Percentiles rank a stretch among this genome's conserved stretches.
Evolutionary conservation across 2,329 filamentous ascomycete species (phyloP).

Genomic region (Sphaerulina musiva): DNA sequence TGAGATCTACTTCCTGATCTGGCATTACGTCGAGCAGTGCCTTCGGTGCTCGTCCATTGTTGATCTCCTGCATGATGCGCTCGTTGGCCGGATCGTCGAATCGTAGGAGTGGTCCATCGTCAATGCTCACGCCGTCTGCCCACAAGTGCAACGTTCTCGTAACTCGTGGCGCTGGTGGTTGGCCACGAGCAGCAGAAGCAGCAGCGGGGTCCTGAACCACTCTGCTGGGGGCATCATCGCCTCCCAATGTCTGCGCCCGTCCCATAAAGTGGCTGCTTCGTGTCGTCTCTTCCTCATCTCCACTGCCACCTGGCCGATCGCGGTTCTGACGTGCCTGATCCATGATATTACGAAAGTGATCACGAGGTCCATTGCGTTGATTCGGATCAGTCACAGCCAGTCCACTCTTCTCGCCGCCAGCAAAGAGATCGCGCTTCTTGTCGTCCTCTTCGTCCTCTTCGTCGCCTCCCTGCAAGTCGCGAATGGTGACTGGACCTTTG

Average conservation of each 20-base stretch:
- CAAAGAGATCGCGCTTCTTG: slow-evolving; percentile 63
- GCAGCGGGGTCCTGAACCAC: slow-evolving; percentile 56
- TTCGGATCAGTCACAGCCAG: slow-evolving; percentile 60
- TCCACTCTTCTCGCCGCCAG: slow-evolving; percentile 80
- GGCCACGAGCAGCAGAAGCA: slow-evolving; percentile 34
- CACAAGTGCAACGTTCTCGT: slow-evolving; percentile 70
- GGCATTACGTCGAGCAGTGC: slow-evolving; percentile 70
- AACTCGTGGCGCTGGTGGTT: slow-evolving; percentile 43
- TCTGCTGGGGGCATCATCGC: slow-evolving; percentile 66
- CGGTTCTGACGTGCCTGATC: slow-evolving; percentile 50
- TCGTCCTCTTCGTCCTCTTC: slow-evolving; percentile 58
- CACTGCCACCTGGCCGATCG: slow-evolving; percentile 47
- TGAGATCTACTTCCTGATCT: slow-evolving; percentile 71
- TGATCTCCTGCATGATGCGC: slow-evolving; percentile 66
- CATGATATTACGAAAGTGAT: slow-evolving; percentile 47
- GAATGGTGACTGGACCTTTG: slow-evolving; percentile 39
- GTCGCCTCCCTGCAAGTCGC: slow-evolving; percentile 45
- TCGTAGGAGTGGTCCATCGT: slow-evolving; percentile 69
- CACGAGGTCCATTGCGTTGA: slow-evolving; percentile 35
- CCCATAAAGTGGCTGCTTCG: slow-evolving; percentile 53
- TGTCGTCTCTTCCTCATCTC: slow-evolving; percentile 40
- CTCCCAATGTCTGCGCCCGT: slow-evolving; percentile 67
- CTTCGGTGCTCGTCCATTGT: slow-evolving; percentile 66
- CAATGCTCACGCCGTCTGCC: slow-evolving; percentile 78
- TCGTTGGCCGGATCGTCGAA: slow-evolving; percentile 74